These are phyloP conservation scores for Aspergillus amoenus DNA, from an alignment of 2,329 filamentous ascomycete species.

Conservation along the genomic window DNA sequence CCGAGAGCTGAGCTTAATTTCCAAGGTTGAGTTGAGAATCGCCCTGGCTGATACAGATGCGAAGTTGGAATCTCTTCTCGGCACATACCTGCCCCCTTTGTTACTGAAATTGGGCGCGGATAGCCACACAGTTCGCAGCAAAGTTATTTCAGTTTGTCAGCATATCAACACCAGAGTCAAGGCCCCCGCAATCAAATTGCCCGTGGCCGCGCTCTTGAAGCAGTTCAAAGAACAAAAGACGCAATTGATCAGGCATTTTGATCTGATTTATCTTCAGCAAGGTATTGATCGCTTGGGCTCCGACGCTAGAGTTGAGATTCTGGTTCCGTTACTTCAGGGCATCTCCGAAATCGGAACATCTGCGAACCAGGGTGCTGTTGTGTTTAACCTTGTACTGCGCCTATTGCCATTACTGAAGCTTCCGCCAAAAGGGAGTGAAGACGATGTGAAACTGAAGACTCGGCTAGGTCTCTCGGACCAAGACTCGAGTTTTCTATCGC, in stretches of 20 bases:
- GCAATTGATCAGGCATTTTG: conserved; percentile 79
- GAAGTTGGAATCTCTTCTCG: conserved; percentile 75
- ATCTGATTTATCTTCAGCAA: conserved; percentile 85
- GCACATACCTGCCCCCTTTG: conserved; percentile 75
- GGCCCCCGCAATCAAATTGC: conserved; percentile 68
- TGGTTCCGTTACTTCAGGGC: conserved; percentile 69
- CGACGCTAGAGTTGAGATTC: conserved; percentile 66
- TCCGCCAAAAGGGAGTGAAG: conserved; percentile 73
- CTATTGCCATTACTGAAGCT: conserved; percentile 66
- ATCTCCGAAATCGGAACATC: conserved; percentile 61
- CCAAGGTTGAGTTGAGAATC: conserved; percentile 82
- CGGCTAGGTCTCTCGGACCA: conserved; percentile 66
- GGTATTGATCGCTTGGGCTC: conserved; percentile 65
- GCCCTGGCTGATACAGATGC: conserved; percentile 78
- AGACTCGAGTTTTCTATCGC: conserved; percentile 72
- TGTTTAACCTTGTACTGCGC: conserved; percentile 82
- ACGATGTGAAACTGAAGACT: conserved; percentile 68
- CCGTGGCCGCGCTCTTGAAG: conserved; percentile 77
- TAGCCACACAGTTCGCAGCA: conserved; percentile 74
- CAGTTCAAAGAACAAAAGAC: conserved; percentile 82
- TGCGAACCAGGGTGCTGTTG: conserved; percentile 57
- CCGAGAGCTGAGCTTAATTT: conserved; percentile 77
- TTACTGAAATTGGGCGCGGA: conserved; percentile 85
- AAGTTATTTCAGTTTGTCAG: conserved; percentile 70
- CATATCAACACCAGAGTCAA: conserved; percentile 68